Evolutionary conservation across 2,329 filamentous ascomycete genomes (phyloP), one percentile per base, ranked within the genome.

Genomic region (Furcasterigmium sp.): DNA sequence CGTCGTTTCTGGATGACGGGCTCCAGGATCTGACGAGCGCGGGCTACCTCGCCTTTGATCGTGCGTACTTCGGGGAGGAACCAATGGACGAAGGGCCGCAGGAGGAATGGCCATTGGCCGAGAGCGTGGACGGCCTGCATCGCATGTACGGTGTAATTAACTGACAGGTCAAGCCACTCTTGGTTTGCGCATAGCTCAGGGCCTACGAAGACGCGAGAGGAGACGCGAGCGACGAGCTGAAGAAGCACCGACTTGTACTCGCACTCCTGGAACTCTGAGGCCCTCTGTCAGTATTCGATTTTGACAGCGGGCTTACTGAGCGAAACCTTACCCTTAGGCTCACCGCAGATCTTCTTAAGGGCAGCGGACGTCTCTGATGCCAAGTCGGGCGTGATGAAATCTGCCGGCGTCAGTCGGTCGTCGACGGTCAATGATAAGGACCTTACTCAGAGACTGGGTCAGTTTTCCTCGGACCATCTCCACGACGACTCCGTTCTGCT

Each of bases 141-240:
- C 7, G 23, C 30, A 11, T 44, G 45, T 13, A 48, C 26, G 32
- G 43, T 46, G 38, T 48, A 46, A 20, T 60, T 55, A 55, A 69
- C 58, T 35, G 66, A 54, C 41, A 73, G 64, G 1, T 65, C 54
- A 15, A 75, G 61, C 73, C 73, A 78, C 28, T 63, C 56, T 23
- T 65, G 53, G 49, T 76, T 63, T 6, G 68, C 68, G 53, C 69
- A 72, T 11, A 74, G 51, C 4, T 61, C 56, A 4, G 56, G 50
- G 4, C 73, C 73, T 3, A 76, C 54, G 46, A 76, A 76, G 3
- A 75, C 64, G 5, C 70, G 61, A 2, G 73, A 70, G 0, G 73
- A 74, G 10, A 77, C 50, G 8, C 72, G 69, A 14, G 72, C 69
- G 9, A 79, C 63, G 8, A 73, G n/a, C 8, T 49, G 45, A 10